A percentile compares a stretch with the other conserved stretches of the same genome.
Conservation (phyloP, 208 protist species). For the Crithidia fasciculata region DNA sequence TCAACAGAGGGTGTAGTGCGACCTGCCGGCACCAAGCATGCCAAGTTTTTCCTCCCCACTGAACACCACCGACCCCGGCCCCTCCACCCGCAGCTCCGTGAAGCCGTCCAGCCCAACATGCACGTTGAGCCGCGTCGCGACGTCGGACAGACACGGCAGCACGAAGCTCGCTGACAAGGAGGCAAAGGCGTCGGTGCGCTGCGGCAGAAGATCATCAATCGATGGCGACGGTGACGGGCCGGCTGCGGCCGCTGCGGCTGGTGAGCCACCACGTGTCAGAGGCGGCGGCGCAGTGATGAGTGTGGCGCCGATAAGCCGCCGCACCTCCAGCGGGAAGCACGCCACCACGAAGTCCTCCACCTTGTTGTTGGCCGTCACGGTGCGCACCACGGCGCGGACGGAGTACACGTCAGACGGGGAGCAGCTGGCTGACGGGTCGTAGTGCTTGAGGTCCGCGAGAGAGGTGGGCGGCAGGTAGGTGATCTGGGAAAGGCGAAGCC, state of each 20-base stretch:
- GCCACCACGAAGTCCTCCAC: constrained; percentile 64
- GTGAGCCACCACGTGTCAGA: not conserved
- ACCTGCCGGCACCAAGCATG: constrained; percentile 9
- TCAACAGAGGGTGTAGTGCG: constrained; percentile 1
- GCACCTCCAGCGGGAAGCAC: constrained; percentile 46
- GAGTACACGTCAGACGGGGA: constrained; percentile 21
- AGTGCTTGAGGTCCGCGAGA: constrained; percentile 37
- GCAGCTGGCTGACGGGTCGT: constrained; percentile 23
- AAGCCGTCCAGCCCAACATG: constrained; percentile 80
- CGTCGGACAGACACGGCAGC: constrained; percentile 45
- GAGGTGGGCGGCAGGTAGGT: constrained; percentile 73
- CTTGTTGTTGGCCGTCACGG: constrained; percentile 44
- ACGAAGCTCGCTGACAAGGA: not conserved
- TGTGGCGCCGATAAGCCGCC: constrained; percentile 20
- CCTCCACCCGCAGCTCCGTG: constrained; percentile 67
- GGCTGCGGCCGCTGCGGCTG: not conserved
- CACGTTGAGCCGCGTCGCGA: constrained; percentile 57
- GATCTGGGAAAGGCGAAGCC: constrained; percentile 76
- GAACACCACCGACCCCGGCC: constrained; percentile 74
- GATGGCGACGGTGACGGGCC: constrained; percentile 2
- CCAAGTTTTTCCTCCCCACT: constrained; percentile 69
- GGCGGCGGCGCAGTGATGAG: constrained; percentile 9
- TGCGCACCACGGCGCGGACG: constrained; percentile 56
- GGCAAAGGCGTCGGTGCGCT: constrained; percentile 3
- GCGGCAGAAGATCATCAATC: constrained; percentile 8